A percentile compares a stretch with the other conserved stretches of the same genome.
These are phyloP conservation scores for Ramalina peruviana DNA, from an alignment of 495 filamentous ascomycete species.

Conservation along the genomic window DNA sequence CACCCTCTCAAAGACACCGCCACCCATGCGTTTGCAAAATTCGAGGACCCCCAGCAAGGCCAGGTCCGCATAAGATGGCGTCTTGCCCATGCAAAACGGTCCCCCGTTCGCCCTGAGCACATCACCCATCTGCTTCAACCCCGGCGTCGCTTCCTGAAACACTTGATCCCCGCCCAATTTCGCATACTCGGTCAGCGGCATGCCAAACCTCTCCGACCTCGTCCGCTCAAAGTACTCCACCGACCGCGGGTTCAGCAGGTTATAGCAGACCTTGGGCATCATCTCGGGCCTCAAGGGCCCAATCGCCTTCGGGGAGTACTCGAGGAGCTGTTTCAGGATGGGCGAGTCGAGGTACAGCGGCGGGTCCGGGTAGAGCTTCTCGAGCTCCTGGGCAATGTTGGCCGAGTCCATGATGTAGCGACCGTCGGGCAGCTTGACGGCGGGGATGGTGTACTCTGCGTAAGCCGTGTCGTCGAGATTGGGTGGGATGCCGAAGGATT, in stretches of 20 bases:
- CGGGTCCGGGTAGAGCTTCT: conserved; percentile 37
- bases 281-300: conserved; percentile 10
- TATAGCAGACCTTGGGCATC: conserved; percentile 22
- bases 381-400: conserved; percentile 37
- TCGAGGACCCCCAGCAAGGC: conserved; percentile 23
- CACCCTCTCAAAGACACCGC: conserved; percentile 19
- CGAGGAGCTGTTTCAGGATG: conserved; percentile 21
- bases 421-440: conserved; percentile 35
- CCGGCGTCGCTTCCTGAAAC: conserved; percentile 25
- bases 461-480: conserved; percentile 21
- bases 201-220: conserved; percentile 26
- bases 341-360: conserved; percentile 37
- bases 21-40: conserved; percentile 22
- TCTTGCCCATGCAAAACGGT: conserved; percentile 30
- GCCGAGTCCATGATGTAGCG: conserved; percentile 42
- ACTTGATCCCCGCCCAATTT: conserved; percentile 23
- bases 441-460: conserved; percentile 37
- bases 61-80: conserved; percentile 25
- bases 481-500: conserved; percentile 24
- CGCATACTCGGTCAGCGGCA: conserved; percentile 26
- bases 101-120: conserved; percentile 38
- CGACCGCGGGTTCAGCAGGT: conserved; percentile 27
- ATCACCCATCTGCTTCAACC: conserved; percentile 26
- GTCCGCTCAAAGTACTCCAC: conserved; percentile 31
- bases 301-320: conserved; percentile 5